A percentile compares a stretch with the other conserved stretches of the same genome.
phyloP scores from a whole-genome alignment of 2,329 filamentous ascomycete species.

The Lachnellula arida region DNA sequence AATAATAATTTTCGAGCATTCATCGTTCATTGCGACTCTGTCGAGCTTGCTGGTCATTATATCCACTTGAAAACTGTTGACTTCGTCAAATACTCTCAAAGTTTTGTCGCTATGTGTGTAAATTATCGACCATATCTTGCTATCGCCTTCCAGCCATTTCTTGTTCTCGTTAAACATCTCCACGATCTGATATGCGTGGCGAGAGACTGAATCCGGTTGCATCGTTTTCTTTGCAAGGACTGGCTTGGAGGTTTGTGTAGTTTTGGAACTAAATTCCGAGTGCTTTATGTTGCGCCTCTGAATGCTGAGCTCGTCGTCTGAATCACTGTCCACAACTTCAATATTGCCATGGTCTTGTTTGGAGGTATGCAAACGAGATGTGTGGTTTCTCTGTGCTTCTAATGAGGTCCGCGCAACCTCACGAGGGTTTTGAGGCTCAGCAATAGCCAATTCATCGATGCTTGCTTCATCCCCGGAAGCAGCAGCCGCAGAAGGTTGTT shows the following conservation, averaged over 20 bases:
- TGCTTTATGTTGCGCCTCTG: not conserved
- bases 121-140: not conserved
- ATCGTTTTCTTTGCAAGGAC: not conserved
- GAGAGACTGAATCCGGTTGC: not conserved
- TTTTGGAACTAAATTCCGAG: not conserved
- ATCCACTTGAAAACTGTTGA: not conserved
- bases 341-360: not conserved
- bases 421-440: not conserved
- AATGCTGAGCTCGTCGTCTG: not conserved
- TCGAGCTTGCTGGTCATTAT: not conserved
- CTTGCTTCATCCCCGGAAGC: not conserved
- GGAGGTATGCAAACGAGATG: not conserved
- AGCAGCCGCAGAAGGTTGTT: not conserved
- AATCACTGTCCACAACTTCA: not conserved
- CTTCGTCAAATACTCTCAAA: not conserved
- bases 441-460: not conserved
- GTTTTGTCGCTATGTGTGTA: not conserved
- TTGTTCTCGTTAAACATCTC: not conserved
- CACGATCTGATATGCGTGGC: not conserved
- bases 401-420: not conserved
- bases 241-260: not conserved
- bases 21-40: not conserved
- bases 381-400: not conserved
- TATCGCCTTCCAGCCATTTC: not conserved
- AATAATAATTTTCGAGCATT: not conserved